phyloP scores from a whole-genome alignment of 768 basidiomycete genomes.

The Myochromella boudieri region DNA sequence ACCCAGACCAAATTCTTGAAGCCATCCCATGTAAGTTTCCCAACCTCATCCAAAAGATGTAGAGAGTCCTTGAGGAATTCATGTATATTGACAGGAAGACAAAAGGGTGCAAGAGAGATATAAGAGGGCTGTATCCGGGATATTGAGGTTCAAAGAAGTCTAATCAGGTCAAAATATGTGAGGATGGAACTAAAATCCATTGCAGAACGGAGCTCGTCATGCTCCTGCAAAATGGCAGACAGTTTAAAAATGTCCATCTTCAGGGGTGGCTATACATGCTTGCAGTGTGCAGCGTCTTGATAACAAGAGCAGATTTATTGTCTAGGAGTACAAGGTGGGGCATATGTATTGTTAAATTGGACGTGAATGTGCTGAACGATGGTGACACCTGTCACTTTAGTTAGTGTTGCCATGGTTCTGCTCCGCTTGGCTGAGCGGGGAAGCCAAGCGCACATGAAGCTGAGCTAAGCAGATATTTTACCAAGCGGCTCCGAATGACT shows the following conservation, averaged over 20 bases:
- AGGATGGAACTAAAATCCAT: neutral
- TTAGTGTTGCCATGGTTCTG: too few relatives aligned
- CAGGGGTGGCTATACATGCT: too few relatives aligned
- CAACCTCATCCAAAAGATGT: neutral
- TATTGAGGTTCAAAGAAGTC: neutral
- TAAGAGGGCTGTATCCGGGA: neutral
- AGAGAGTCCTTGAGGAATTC: neutral
- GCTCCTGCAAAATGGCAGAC: neutral
- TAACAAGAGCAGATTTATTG: too few relatives aligned
- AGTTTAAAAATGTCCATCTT: conserved; percentile 5
- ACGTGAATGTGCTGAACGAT: neutral
- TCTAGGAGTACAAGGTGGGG: too few relatives aligned
- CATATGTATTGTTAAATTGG: too few relatives aligned
- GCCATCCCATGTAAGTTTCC: neutral
- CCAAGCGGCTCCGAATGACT: neutral
- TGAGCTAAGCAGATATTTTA: neutral
- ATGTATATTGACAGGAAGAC: neutral
- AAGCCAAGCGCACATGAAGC: neutral
- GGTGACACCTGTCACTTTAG: too few relatives aligned
- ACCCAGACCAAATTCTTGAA: neutral
- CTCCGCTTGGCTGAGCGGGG: too few relatives aligned
- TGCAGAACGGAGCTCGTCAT: neutral
- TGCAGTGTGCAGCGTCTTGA: too few relatives aligned
- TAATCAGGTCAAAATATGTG: neutral
- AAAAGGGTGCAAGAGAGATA: neutral